phyloP scores from a whole-genome alignment of 176 grass and related monocot species.

The Carex myosuroides region DNA sequence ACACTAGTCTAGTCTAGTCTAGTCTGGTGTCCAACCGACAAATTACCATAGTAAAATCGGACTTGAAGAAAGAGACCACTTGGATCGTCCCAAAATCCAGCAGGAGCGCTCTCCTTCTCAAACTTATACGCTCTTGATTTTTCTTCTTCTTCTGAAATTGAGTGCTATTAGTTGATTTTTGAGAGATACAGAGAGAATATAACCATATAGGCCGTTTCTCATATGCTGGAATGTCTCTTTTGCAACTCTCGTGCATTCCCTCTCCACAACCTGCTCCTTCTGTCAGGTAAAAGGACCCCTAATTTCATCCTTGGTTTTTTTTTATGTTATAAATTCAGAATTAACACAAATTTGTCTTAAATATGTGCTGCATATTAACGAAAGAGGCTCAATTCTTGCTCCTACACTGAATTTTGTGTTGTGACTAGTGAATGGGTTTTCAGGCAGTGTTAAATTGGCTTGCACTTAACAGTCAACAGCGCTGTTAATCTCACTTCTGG shows the following conservation, averaged over 20 bases:
- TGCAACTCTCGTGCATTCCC: conserved; percentile 4
- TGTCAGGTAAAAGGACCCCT: neutral
- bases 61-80: neutral
- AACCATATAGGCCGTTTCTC: neutral
- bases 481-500: neutral
- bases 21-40: neutral
- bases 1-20: too few relatives aligned
- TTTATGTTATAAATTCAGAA: neutral
- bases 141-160: neutral
- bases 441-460: neutral
- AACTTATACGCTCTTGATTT: neutral
- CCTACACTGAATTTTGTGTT: neutral
- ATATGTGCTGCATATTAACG: neutral
- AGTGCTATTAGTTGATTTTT: neutral
- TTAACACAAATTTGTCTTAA: neutral
- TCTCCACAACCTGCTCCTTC: neutral
- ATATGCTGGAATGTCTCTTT: conserved; percentile 6
- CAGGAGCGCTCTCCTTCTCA: neutral
- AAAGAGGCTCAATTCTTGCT: neutral
- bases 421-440: neutral
- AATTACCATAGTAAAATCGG: neutral
- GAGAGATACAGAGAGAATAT: neutral
- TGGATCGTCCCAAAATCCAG: neutral
- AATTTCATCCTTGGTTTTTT: neutral
- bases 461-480: neutral